Evolutionary conservation across 192 early-diverging fungal genomes (phyloP), one percentile per base, ranked within the genome.

Genomic region (Chytriomyces sp.): DNA sequence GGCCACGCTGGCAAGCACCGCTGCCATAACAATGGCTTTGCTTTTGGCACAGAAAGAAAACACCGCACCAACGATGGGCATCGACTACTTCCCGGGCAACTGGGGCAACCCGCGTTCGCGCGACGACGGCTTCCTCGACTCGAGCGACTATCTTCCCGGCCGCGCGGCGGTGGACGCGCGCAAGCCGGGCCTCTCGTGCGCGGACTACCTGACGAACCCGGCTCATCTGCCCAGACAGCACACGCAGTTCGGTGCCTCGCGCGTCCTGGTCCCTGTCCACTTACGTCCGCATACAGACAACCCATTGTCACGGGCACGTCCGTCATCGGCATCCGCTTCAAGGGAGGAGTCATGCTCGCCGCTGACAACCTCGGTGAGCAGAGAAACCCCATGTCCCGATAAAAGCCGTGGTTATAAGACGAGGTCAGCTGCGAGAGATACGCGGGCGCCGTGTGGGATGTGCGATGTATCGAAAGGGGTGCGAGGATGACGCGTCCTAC

Each of bases 281-380:
- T 32, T 39, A 39, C 38, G 1, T n/a, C n/a, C 12, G 30, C 41
- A 14, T 5, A 19, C 37, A 80, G 90, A 77, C 76, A 81, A 72
- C 96, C 96, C 25, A 84, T 94, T 37, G 91, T 99, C 19, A 96
- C 93, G 19, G 95, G 95, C 72, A 95, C 94, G 7, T 96, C 95
- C 39, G 93, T 98, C 33, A 74, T 99, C 41, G 97, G 88, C 49
- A 84, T 99, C 77, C 92, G 93, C 82, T 99, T 92, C 88, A 96
- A 94, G 78, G 95, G 96, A 70, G 97, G 97, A 61, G 86, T 99
- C 39, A 96, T 99, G 91, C 86, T 99, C 79, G 94, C 94, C 5
- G 92, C 94, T 12, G 97, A 99, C 78, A 94, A 90, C 74, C 82
- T 99, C 57, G 89, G 89, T 92, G 77, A 62, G 66, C 2, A n/a